Base-by-base conservation (phyloP, 495 filamentous ascomycete species). In the Aspergillus funiculosus region DNA sequence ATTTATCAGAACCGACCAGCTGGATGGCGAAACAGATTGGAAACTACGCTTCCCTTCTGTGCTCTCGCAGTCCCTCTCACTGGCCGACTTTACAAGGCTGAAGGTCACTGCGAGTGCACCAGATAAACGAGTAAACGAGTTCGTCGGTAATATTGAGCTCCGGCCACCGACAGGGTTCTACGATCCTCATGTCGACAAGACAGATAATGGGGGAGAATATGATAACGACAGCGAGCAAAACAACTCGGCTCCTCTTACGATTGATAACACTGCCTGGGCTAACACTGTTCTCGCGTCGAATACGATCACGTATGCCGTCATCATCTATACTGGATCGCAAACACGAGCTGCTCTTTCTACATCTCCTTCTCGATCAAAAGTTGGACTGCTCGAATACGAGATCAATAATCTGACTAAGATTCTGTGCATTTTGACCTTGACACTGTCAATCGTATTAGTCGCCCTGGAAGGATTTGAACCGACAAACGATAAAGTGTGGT, bases 381-480 rank as follows among this genome's bases (percentile, higher is more conserved):
- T 86, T 0, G 94, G 94, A 1, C 71, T 97, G 14, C 63, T 99
- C 13, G 94, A 99, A 63, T 86, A 87, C 56, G 94, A 99, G 62
- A 97, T 99, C 58, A 97, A 99, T 61, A 86, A 86, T 11, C 74
- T 99, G n/a, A 95, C 90, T 10, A 99, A 97, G 59, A 97, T 99
- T 39, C 74, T 99, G 7, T 99, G 92, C 56, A 73, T 81, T 20
- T 74, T 99, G 22, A 97, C 92, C 1, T 72, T 96, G 3, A 73
- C 83, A 4, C 73, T 99, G 1, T 95, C 89, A 2, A 79, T 96
- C 49, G 72, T 91, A 30, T 75, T 99, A n/a, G 94, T 99, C 5
- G 87, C 85, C 2, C 59, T 95, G 24, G 81, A 95, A 66, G 81
- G 86, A 0, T 87, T 95, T 50, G 72, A 85, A 44, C 80, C 78